phyloP scores from a whole-genome alignment of 2,329 filamentous ascomycete genomes.

The Fusarium palustre region DNA sequence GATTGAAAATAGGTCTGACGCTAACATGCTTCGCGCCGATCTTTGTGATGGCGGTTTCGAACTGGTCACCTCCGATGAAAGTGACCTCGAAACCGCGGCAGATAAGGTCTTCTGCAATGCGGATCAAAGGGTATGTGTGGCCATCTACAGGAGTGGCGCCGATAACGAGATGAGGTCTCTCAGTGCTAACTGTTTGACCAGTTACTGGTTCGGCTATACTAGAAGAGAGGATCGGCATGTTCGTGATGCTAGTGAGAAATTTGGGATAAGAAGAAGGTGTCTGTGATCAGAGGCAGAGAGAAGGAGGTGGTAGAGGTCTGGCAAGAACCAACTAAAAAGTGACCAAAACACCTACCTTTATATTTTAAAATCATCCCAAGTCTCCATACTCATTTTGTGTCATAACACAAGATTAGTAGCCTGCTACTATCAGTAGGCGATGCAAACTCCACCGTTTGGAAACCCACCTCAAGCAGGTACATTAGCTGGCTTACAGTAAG shows the following conservation, averaged over 20 bases:
- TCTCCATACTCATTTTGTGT: not conserved
- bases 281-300: not conserved
- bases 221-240: slow-evolving; percentile 3
- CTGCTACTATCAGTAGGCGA: not conserved
- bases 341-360: not conserved
- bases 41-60: slow-evolving; percentile 50
- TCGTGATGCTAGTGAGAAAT: not conserved
- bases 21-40: slow-evolving; percentile 54
- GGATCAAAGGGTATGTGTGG: slow-evolving; percentile 49
- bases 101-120: slow-evolving; percentile 54
- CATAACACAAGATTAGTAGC: not conserved
- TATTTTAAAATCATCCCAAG: not conserved
- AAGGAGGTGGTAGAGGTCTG: not conserved
- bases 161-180: slow-evolving; percentile 50
- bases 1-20: slow-evolving; percentile 15
- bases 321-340: not conserved
- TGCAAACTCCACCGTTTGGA: not conserved
- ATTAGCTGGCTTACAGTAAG: slow-evolving; percentile 13
- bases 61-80: slow-evolving; percentile 55
- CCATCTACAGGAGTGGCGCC: slow-evolving; percentile 47
- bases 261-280: not conserved
- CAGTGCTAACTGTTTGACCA: not conserved
- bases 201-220: slow-evolving; percentile 7
- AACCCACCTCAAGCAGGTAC: not conserved
- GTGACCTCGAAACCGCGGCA: slow-evolving; percentile 56